These are phyloP conservation scores for Phlegmacium glaucopus DNA, from an alignment of 768 basidiomycete genomes.

Conservation along the genomic window DNA sequence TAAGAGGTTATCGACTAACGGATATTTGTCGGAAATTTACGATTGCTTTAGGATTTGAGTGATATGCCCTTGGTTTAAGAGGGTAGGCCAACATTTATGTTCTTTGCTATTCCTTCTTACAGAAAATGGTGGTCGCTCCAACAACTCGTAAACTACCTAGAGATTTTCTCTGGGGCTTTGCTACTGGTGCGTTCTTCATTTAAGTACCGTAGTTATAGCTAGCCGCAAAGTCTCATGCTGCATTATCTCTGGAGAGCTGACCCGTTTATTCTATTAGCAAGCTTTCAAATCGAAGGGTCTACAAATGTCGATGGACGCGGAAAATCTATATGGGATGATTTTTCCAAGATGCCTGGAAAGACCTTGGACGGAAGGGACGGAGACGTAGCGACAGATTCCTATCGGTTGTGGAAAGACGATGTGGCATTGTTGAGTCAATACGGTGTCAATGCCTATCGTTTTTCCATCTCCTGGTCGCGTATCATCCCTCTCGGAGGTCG, in stretches of 20 bases:
- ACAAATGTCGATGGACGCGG: constrained; percentile 56
- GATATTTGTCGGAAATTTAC: no score
- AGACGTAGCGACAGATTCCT: constrained; percentile 70
- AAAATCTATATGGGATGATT: constrained; percentile 75
- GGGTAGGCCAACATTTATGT: constrained; percentile 19
- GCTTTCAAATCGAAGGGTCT: constrained; percentile 76
- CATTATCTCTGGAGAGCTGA: constrained; percentile 6
- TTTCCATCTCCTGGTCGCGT: constrained; percentile 74
- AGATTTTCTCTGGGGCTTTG: constrained; percentile 70
- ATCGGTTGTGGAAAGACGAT: constrained; percentile 66
- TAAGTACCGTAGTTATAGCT: no score
- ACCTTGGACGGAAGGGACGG: constrained; percentile 65
- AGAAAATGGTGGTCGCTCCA: constrained; percentile 28
- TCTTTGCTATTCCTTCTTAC: constrained; percentile 24
- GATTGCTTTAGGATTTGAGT: constrained; percentile 37
- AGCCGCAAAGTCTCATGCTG: no score
- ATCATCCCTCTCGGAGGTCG: constrained; percentile 73
- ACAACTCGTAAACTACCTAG: constrained; percentile 42
- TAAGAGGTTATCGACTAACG: no score
- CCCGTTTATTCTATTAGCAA: constrained; percentile 33
- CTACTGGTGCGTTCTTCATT: constrained; percentile 48
- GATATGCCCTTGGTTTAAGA: constrained; percentile 42
- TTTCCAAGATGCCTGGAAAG: constrained; percentile 61
- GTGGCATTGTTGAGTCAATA: constrained; percentile 57
- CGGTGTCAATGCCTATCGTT: constrained; percentile 71